phyloP scores from a whole-genome alignment of 108 stramenopile species.

The Skeletonema tropicum region DNA sequence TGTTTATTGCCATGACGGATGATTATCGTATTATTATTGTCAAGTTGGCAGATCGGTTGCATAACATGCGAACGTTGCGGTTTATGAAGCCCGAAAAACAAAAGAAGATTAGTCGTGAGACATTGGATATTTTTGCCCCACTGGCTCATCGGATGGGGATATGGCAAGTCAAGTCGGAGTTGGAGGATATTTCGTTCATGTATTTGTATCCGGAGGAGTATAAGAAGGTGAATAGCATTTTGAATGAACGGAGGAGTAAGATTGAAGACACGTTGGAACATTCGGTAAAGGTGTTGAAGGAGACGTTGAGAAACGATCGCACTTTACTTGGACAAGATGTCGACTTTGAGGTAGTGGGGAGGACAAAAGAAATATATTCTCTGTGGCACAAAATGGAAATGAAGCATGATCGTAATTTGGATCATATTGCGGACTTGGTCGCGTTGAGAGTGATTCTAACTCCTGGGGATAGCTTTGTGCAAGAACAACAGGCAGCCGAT shows the following conservation, averaged over 20 bases:
- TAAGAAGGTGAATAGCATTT: slow-evolving; percentile 73
- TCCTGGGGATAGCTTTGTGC: slow-evolving; percentile 35
- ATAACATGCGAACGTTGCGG: slow-evolving; percentile 94
- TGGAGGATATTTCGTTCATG: slow-evolving; percentile 96
- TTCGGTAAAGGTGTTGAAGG: slow-evolving; percentile 71
- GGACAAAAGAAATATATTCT: slow-evolving; percentile 93
- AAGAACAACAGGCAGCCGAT: slow-evolving; percentile 60
- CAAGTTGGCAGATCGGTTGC: slow-evolving; percentile 94
- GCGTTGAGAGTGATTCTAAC: slow-evolving; percentile 91
- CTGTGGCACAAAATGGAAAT: slow-evolving; percentile 96
- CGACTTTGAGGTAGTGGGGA: slow-evolving; percentile 77
- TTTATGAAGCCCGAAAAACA: slow-evolving; percentile 95
- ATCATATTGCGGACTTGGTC: slow-evolving; percentile 91
- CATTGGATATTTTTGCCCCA: slow-evolving; percentile 95
- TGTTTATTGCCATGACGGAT: slow-evolving; percentile 97
- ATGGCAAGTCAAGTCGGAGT: slow-evolving; percentile 95
- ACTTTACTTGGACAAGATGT: slow-evolving; percentile 72
- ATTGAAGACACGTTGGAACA: slow-evolving; percentile 81
- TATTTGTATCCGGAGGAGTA: slow-evolving; percentile 94
- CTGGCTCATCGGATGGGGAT: slow-evolving; percentile 96
- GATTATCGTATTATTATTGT: slow-evolving; percentile 96
- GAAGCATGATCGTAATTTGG: slow-evolving; percentile 79
- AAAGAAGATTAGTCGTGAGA: slow-evolving; percentile 90
- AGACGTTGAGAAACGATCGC: slow-evolving; percentile 72
- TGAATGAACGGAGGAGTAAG: slow-evolving; percentile 69